These are phyloP conservation scores for Stagonosporopsis rhizophila DNA, from an alignment of 2,329 filamentous ascomycete species.

Conservation along the genomic window DNA sequence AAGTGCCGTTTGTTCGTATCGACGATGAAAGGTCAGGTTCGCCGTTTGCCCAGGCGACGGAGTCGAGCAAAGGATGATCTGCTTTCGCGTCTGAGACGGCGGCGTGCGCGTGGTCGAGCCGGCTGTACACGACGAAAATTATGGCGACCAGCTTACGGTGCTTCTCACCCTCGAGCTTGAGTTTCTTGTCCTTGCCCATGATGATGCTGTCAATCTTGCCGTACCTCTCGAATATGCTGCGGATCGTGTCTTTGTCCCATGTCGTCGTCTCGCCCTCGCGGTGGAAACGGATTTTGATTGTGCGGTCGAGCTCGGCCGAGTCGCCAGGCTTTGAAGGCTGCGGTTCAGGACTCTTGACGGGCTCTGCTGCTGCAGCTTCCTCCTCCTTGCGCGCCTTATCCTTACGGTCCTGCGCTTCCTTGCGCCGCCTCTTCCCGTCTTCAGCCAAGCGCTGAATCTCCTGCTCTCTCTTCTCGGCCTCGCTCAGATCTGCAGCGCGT, in stretches of 20 bases:
- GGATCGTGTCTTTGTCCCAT: slow-evolving; percentile 58
- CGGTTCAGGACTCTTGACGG: slow-evolving; percentile 41
- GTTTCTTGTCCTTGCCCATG: slow-evolving; percentile 64
- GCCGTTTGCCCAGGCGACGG: slow-evolving; percentile 62
- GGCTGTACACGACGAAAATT: slow-evolving; percentile 63
- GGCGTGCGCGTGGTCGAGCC: slow-evolving; percentile 64
- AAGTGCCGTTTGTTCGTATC: background rate
- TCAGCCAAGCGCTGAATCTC: slow-evolving; percentile 55
- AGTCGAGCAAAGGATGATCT: slow-evolving; percentile 60
- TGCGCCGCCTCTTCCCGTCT: slow-evolving; percentile 61
- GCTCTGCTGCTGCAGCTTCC: slow-evolving; percentile 51
- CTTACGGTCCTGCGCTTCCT: slow-evolving; percentile 62
- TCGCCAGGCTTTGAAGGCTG: slow-evolving; percentile 36
- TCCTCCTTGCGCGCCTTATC: slow-evolving; percentile 61
- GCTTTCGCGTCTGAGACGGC: slow-evolving; percentile 61
- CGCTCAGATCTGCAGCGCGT: slow-evolving; percentile 52
- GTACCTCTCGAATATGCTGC: slow-evolving; percentile 59
- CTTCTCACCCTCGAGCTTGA: slow-evolving; percentile 56
- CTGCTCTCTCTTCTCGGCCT: slow-evolving; percentile 66
- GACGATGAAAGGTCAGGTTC: slow-evolving; percentile 56
- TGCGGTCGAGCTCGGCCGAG: slow-evolving; percentile 62
- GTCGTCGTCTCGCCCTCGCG: slow-evolving; percentile 53
- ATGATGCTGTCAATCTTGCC: slow-evolving; percentile 64
- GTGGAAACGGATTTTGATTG: slow-evolving; percentile 64
- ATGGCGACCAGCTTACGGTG: slow-evolving; percentile 61